Percentiles rank a stretch among this genome's conserved stretches.
Evolutionary conservation across 495 filamentous ascomycete genomes (phyloP).

Genomic region (Chlorociboria aeruginascens): DNA sequence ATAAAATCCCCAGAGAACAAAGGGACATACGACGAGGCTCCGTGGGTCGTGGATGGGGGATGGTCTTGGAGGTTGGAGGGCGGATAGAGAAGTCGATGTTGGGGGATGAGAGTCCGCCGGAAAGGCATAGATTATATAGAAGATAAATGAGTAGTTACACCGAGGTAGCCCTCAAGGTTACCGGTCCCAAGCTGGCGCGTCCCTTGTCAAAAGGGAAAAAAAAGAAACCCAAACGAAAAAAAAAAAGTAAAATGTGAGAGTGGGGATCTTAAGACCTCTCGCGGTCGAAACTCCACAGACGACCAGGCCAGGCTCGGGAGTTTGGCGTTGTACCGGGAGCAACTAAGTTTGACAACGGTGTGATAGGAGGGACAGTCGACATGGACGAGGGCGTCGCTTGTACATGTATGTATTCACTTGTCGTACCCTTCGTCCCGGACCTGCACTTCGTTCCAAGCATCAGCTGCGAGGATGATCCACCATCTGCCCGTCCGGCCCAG

Average conservation of each 20-base stretch:
- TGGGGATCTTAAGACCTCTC: neutral
- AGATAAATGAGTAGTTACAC: neutral
- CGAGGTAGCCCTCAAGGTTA: neutral
- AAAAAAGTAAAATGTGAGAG: neutral
- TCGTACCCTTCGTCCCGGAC: no score
- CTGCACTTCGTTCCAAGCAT: no score
- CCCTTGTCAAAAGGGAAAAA: conserved; percentile 8
- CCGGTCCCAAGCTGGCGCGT: neutral
- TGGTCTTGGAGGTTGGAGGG: neutral
- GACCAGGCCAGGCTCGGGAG: neutral
- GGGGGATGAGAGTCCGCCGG: neutral
- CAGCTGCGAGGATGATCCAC: conserved; percentile 20
- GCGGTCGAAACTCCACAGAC: neutral
- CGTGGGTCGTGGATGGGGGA: neutral
- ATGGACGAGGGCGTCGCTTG: neutral
- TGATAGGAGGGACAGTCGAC: neutral
- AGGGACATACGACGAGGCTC: no score
- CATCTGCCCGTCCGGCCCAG: neutral
- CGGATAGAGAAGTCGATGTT: neutral
- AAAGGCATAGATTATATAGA: neutral
- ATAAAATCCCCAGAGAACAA: neutral
- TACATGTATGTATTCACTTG: neutral
- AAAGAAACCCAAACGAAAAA: conserved; percentile 8
- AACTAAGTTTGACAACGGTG: no score
- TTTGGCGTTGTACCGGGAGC: no score